Base-by-base conservation (phyloP, 2,329 filamentous ascomycete species). In the Ceratocystis colombiana region DNA sequence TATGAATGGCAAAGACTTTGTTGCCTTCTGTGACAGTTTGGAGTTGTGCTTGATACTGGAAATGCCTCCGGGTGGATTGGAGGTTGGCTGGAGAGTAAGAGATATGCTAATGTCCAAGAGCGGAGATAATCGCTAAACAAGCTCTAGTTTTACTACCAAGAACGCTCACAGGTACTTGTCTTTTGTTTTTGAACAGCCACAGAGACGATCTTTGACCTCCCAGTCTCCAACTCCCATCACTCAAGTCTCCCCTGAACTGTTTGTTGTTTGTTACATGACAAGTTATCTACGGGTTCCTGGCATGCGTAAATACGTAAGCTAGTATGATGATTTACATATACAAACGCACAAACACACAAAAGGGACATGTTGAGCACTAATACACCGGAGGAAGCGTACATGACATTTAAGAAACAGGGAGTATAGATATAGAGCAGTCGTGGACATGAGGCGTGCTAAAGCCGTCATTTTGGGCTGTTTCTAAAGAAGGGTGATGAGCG, bases 31-130 rank as follows among this genome's bases (percentile, higher is more conserved):
- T 41, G 37, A 41, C 37, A 41, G 37, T 15, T 15, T 41, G 37
- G 10, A 41, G 37, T 37, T 59, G 30, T 59, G 28, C n/a, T 57
- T 57, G 25, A 57, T 59, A 59, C n/a, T 57, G 53, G 30, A 33
- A 33, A 28, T n/a, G 2, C 33, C 28, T 33, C 33, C 5, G 33
- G 17, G 8, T 59, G n/a, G 15, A 8, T 37, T 33, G 5, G 28
- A n/a, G 12, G 17, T 30, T 53, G 22, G 48, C 48, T 53, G 22
- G 22, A 22, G 15, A 15, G 33, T 15, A 25, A 37, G 55, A 20
- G 55, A 59, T 30, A 12, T 33, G 17, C 17, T 8, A 37, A 37
- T 59, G 33, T 33, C 55, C 5, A 59, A 10, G 30, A 59, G 55
- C n/a, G 30, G 55, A 12, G 30, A 59, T 59, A 15, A 59, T 59